Percentiles rank a stretch among this genome's conserved stretches.
Conservation (phyloP, 208 protist genomes). For the Acanthamoeba culbertsoni region DNA sequence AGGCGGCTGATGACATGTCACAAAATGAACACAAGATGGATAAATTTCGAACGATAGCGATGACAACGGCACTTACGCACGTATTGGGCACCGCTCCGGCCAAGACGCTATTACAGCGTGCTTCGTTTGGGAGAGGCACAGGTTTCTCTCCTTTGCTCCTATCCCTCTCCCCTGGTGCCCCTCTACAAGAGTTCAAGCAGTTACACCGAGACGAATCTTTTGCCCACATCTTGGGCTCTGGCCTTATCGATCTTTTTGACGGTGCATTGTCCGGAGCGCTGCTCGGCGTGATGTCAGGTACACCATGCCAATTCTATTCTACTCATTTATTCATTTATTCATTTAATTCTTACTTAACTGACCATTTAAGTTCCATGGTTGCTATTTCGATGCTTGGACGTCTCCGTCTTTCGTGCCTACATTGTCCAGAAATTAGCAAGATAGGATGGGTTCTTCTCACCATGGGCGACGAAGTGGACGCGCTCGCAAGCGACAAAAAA, state of each 20-base stretch:
- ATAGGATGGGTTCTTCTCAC: neutral
- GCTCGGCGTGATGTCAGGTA: neutral
- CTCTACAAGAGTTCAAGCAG: neutral
- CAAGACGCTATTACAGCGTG: neutral
- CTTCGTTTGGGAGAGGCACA: neutral
- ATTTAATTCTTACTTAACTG: neutral
- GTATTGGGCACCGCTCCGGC: neutral
- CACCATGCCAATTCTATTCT: neutral
- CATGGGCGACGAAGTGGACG: neutral
- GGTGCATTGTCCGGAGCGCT: neutral
- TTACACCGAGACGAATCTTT: neutral
- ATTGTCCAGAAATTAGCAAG: neutral
- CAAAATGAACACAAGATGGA: neutral
- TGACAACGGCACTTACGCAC: neutral
- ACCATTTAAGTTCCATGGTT: neutral
- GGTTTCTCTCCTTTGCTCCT: neutral
- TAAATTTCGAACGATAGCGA: neutral
- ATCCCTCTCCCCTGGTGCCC: neutral
- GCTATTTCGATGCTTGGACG: neutral
- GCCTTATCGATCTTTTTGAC: neutral
- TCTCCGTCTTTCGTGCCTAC: too few relatives aligned
- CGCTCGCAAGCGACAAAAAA: neutral
- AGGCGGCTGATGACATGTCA: neutral
- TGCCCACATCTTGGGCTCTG: neutral
- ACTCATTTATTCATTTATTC: neutral